Evolutionary conservation across 2,329 filamentous ascomycete genomes (phyloP), one percentile per base, ranked within the genome.

Genomic region (Penicillium sp.): DNA sequence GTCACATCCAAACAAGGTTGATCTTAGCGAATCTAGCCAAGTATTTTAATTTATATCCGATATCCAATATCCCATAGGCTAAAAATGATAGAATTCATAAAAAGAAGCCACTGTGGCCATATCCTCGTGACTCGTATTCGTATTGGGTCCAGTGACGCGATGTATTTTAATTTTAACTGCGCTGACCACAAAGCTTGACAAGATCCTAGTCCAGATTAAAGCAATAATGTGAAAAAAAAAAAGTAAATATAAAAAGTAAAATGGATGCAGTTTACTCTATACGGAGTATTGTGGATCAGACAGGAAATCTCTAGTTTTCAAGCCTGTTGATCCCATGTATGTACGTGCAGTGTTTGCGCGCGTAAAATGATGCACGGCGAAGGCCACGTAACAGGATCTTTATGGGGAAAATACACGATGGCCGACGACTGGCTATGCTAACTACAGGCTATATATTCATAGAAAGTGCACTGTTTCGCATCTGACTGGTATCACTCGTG

Each of bases 71-170:
- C 16, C 15, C 21, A 44, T 41, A 50, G 53, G 46, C 9, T 16
- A 21, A 44, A 34, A 38, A 15, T 5, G 11, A 38, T 50, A 39
- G 33, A 34, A 34, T 15, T 15, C 33, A 34, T 34, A 15, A 19
- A 40, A 47, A 53, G 36, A 60, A 62, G 62, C 61, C 64, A 64
- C 60, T 50, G 56, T 65, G 55, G 57, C 59, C 55, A 33, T 23
- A 46, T 52, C 31, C 64, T 58, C 63, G 58, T 66, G 63, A 66
- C 53, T 64, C 57, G 63, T 63, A 61, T 54, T 63, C 61, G 61
- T 63, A 64, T 64, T 38, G 0, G 41, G 41, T 46, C 53, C 25
- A 59, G 54, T 64, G 60, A 64, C 60, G 52, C 61, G 45, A 60
- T 50, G 57, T 50, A 54, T 60, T 64, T 58, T 34, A 43, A 58